Percentiles rank a stretch among this genome's conserved stretches.
Evolutionary conservation across 768 basidiomycete species (phyloP).

Genomic region (Naganishia onofrii): DNA sequence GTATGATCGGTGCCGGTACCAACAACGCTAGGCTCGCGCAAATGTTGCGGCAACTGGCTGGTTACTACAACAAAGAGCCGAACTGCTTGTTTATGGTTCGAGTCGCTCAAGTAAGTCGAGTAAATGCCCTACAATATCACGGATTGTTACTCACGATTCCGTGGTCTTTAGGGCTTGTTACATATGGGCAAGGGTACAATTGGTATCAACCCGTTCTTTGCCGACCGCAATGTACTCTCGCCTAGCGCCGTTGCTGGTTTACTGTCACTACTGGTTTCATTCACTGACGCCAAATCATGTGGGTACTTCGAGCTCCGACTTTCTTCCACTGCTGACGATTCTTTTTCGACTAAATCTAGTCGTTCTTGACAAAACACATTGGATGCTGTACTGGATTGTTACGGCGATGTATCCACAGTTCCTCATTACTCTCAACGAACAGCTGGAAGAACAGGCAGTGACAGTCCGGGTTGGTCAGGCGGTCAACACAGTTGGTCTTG

Average conservation of each 20-base stretch:
- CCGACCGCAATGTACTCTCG: constrained; percentile 84
- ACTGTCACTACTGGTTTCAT: constrained; percentile 80
- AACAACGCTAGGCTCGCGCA: constrained; percentile 97
- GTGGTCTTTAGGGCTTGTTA: constrained; percentile 72
- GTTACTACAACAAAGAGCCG: constrained; percentile 97
- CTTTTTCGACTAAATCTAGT: constrained; percentile 58
- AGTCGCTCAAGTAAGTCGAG: constrained; percentile 60
- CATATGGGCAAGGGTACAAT: constrained; percentile 99
- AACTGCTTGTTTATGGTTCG: constrained; percentile 96
- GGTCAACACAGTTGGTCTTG: constrained; percentile 94
- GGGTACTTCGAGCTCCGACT: constrained; percentile 53
- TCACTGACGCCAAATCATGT: constrained; percentile 92
- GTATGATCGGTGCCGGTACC: constrained; percentile 94
- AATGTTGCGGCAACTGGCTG: constrained; percentile 93
- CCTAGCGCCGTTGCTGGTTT: constrained; percentile 84
- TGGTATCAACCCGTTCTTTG: constrained; percentile 93
- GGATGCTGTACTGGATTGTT: constrained; percentile 96
- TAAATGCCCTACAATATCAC: not conserved
- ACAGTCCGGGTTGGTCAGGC: constrained; percentile 94
- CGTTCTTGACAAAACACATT: constrained; percentile 89
- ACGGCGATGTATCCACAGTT: constrained; percentile 98
- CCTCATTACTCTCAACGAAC: constrained; percentile 93
- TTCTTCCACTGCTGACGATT: not conserved
- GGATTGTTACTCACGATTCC: not conserved
- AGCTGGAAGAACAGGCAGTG: constrained; percentile 77